phyloP scores from a whole-genome alignment of 805 yeast species.

The Candida broadrunensis region DNA sequence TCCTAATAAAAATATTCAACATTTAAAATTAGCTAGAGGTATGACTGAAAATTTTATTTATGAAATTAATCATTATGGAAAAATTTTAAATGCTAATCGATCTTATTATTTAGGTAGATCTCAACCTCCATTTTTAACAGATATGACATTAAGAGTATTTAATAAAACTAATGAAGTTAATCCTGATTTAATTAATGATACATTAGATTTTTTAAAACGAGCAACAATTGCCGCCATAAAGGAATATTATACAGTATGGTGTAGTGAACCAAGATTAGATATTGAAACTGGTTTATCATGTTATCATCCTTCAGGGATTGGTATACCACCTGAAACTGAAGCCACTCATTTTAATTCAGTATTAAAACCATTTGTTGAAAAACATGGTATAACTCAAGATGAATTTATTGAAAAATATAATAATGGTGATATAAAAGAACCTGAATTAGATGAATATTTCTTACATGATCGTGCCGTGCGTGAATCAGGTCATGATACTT shows the following conservation, averaged over 20 bases:
- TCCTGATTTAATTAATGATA: slow-evolving; percentile 33
- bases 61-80: slow-evolving; percentile 88
- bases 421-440: slow-evolving; percentile 61
- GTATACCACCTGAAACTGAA: slow-evolving; percentile 98
- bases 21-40: slow-evolving; percentile 72
- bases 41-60: slow-evolving; percentile 91
- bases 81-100: slow-evolving; percentile 90
- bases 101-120: slow-evolving; percentile 87
- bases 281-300: slow-evolving; percentile 74
- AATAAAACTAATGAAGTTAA: slow-evolving; percentile 50
- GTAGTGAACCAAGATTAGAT: slow-evolving; percentile 69
- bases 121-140: slow-evolving; percentile 96
- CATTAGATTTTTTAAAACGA: slow-evolving; percentile 59
- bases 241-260: slow-evolving; percentile 85
- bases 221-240: slow-evolving; percentile 77
- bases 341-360: slow-evolving; percentile 78
- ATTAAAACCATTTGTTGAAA: slow-evolving; percentile 63
- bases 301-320: slow-evolving; percentile 85
- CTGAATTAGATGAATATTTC: slow-evolving; percentile 83
- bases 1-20: slow-evolving; percentile 27
- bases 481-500: slow-evolving; percentile 95
- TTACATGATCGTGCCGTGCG: slow-evolving; percentile 92
- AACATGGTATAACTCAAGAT: slow-evolving; percentile 54
- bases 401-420: slow-evolving; percentile 68
- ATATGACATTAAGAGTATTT: slow-evolving; percentile 76